Evolutionary conservation across 768 basidiomycete species (phyloP).

Genomic region (Suillus plorans): DNA sequence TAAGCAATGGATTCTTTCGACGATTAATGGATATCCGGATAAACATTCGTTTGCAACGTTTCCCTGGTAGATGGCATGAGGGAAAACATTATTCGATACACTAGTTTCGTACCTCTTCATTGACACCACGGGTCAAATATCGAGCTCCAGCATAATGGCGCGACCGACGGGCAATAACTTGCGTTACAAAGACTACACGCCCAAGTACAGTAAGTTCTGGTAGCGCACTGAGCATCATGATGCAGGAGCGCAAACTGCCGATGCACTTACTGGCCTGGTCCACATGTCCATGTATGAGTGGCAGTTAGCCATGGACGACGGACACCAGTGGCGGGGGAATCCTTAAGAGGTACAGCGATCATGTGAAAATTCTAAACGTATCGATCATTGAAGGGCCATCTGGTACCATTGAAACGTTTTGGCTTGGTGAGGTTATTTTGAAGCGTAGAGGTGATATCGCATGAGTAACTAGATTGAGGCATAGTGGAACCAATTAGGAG

Average conservation of each 20-base stretch:
- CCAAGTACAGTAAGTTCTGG: slow-evolving; percentile 89
- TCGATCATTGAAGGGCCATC: slow-evolving; percentile 78
- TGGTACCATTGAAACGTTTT: slow-evolving; percentile 39
- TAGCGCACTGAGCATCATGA: neutral
- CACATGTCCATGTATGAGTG: slow-evolving; percentile 93
- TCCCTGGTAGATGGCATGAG: slow-evolving; percentile 52
- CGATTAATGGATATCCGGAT: too few species aligned
- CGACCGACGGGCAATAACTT: slow-evolving; percentile 92
- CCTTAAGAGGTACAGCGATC: slow-evolving; percentile 65
- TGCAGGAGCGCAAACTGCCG: neutral
- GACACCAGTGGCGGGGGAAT: slow-evolving; percentile 33
- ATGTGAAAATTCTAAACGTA: slow-evolving; percentile 97
- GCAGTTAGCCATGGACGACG: slow-evolving; percentile 81
- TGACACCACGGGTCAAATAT: slow-evolving; percentile 92
- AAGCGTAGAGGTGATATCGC: slow-evolving; percentile 94
- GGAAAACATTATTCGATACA: neutral
- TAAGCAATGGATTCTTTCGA: too few species aligned
- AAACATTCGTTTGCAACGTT: slow-evolving; percentile 82
- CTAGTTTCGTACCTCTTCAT: slow-evolving; percentile 65
- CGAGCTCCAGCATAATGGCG: slow-evolving; percentile 95
- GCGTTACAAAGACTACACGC: slow-evolving; percentile 85
- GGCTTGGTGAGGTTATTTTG: slow-evolving; percentile 84
- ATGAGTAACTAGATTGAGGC: slow-evolving; percentile 71
- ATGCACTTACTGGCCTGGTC: slow-evolving; percentile 91
- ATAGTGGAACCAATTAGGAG: slow-evolving; percentile 2